Base-by-base conservation (phyloP, 2,329 filamentous ascomycete genomes). In the Tolypocladium ovalisporum region DNA sequence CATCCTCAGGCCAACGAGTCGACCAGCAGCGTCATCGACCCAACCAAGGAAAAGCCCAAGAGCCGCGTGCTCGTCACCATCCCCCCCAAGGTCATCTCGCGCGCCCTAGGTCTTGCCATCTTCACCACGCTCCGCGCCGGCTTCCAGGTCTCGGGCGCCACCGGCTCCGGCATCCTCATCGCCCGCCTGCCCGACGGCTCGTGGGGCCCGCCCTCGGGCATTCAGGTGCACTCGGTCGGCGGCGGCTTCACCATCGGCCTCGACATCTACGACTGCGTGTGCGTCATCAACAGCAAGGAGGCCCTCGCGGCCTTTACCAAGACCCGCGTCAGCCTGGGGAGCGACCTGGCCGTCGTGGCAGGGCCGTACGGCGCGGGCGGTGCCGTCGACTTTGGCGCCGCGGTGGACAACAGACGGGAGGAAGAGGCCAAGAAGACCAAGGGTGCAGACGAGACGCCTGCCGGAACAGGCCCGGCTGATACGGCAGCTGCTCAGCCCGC, bases 211-310 rank as follows among this genome's bases (percentile, higher is more conserved):
- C 90, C 90, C 0, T 90, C 86, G 0, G 90, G 88, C 36, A 92
- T 96, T 66, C 81, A 92, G 71, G 80, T 94, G 32, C 88, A 93
- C 67, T 90, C 89, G 0, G 81, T 89, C 1, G 89, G 88, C 4
- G 81, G 90, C 1, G 90, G 90, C 0, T 90, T 95, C 67, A 79
- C 93, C 59, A 82, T 89, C 1, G 90, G 90, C 15, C 81, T 93
- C 15, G 90, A 95, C 69, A 90, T 95, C 34, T 95, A 94, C 73
- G 90, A 95, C 69, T 94, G 89, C 64, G 89, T 96, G 3, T 84
- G 91, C 29, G 87, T 95, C 39, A 91, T 96, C 70, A 95, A 95
- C 73, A 88, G 82, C 4, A 78, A 82, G 47, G 81, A 88, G 62
- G 90, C 90, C 0, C 76, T 95, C 47, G 82, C 87, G 19, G 87